These are phyloP conservation scores for Yamadazyma oceani DNA, from an alignment of 1,139 yeast species.

Conservation along the genomic window DNA sequence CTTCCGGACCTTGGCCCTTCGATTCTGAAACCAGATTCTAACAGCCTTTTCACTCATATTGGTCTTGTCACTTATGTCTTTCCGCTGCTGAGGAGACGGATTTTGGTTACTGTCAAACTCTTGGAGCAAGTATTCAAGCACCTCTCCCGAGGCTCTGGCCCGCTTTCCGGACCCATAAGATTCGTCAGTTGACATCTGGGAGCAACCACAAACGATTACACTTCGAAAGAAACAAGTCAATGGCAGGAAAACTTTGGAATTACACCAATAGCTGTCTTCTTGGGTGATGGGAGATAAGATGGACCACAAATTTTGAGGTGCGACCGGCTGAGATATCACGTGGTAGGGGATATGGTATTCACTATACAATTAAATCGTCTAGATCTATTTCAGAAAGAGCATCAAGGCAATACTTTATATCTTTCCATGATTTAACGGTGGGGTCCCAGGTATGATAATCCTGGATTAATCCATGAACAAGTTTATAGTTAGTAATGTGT, in stretches of 20 bases:
- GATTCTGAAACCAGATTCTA: conserved; percentile 92
- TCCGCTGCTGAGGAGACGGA: conserved; percentile 67
- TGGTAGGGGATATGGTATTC: too few relatives aligned
- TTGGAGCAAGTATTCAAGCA: conserved; percentile 61
- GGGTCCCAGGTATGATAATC: conserved; percentile 46
- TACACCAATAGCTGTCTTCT: background rate
- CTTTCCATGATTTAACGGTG: conserved; percentile 35
- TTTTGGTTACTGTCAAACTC: conserved; percentile 76
- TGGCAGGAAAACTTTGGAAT: too few relatives aligned
- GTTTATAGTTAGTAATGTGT: conserved; percentile 33
- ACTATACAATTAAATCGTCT: conserved; percentile 30
- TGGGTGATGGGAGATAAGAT: background rate
- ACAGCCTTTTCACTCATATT: conserved; percentile 92
- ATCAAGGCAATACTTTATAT: conserved; percentile 39
- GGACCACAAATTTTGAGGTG: background rate
- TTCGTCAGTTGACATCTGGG: conserved; percentile 14
- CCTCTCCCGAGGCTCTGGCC: conserved; percentile 82
- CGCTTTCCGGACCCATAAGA: conserved; percentile 27
- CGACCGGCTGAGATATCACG: background rate
- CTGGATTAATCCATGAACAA: conserved; percentile 28
- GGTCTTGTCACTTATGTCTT: conserved; percentile 69
- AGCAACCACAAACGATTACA: too few relatives aligned
- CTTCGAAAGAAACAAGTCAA: too few relatives aligned
- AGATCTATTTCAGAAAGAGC: conserved; percentile 34
- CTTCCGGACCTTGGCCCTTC: conserved; percentile 78